Base-by-base conservation (phyloP, 1,284 basidiomycete genomes). In the Amylostereum areolatum region DNA sequence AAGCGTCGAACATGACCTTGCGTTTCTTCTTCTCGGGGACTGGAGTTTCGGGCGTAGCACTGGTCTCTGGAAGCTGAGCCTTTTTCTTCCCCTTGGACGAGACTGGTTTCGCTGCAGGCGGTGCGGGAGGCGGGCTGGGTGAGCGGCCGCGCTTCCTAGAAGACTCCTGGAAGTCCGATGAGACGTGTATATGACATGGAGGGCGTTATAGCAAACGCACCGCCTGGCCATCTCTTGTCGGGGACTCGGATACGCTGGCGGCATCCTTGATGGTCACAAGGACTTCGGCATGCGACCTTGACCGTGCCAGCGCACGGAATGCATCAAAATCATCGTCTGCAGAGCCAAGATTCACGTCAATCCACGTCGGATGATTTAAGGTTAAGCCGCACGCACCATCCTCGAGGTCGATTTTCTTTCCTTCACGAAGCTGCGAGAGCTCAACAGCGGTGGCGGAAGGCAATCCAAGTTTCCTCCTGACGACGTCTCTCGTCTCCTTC, bases 311-410 rank as follows among this genome's bases (percentile, higher is more conserved):
- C 7, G 74, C 67, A 51, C 68, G 64, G 61, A 89, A 85, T 1
- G 85, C 86, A 46, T 82, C 81, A 53, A 88, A 89, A 62, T 89
- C 86, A 43, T 85, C 86, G 43, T 87, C 86, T 89, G 55, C 6
- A 51, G 37, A 45, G 31, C 24, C 25, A 37, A 35, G 47, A 33
- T 24, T 36, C 47, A 44, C 18, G 30, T 18, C 35, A 25, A 36
- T 41, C 43, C 47, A 42, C 29, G 41, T 41, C 27, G 6, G 10
- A 48, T 40, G 28, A 18, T 27, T 18, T 18, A 18, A 18, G 18
- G 18, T 18, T 18, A 18, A 18, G 18, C 18, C 33, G 30, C 29
- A 59, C 73, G 53, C 57, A 86, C 87, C 84, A 59, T 89, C 86
- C 45, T 86, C 85, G 28, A 90, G 70, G 60, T 85, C 83, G 42